Percentiles rank a stretch among this genome's conserved stretches.
Evolutionary conservation across 2,329 filamentous ascomycete genomes (phyloP).

Genomic region (Stenocarpella maydis): DNA sequence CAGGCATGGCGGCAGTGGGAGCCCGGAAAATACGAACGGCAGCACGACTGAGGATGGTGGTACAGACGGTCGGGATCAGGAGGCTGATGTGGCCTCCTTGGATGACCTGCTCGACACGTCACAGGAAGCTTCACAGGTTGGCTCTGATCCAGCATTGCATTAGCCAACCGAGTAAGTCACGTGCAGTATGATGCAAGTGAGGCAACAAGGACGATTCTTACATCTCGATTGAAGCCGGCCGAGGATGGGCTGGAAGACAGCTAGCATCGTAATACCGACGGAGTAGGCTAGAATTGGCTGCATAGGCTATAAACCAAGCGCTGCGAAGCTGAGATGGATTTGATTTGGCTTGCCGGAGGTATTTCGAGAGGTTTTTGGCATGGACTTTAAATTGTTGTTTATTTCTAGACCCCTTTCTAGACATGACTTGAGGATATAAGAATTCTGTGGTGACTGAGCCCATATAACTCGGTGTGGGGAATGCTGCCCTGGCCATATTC

Average conservation of each 20-base stretch:
- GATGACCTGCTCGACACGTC: constrained; percentile 3
- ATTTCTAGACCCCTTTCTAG: neutral
- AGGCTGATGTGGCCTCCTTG: neutral
- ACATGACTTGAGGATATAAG: too few species aligned
- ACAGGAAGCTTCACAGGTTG: neutral
- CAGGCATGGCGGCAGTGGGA: neutral
- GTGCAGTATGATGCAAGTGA: neutral
- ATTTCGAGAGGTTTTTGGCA: neutral
- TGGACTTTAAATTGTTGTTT: neutral
- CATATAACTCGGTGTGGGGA: neutral
- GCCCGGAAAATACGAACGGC: neutral
- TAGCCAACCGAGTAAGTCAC: neutral
- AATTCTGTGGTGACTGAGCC: too few species aligned
- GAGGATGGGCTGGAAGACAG: neutral
- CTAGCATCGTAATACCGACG: too few species aligned
- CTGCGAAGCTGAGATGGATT: neutral
- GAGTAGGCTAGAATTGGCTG: neutral
- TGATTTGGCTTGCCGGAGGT: neutral
- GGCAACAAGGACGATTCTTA: neutral
- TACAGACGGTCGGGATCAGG: neutral
- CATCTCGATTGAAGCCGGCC: neutral
- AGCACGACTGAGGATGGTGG: neutral
- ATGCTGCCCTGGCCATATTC: too few species aligned
- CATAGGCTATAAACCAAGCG: neutral
- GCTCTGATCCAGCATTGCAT: neutral